Base-by-base conservation (phyloP, 2,329 filamentous ascomycete genomes). In the Sordariomycetes sp. region DNA sequence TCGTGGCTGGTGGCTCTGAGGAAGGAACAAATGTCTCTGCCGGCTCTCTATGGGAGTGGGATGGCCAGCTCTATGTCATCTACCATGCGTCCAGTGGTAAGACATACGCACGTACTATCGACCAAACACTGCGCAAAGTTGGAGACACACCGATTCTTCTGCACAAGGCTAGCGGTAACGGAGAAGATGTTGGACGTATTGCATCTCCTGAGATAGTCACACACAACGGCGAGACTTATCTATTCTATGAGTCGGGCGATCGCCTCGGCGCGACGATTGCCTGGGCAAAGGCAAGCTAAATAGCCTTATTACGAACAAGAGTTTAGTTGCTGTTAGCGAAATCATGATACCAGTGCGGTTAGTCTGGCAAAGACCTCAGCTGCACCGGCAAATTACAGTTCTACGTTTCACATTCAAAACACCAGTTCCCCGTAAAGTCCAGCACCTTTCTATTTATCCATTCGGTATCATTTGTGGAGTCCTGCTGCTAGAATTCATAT, bases 1-100 rank as follows among this genome's bases (percentile, higher is more conserved):
- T 41, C 10, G 39, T 43, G 14, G 34, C 20, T 7, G 37, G 37
- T 4, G 41, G 41, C 11, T 18, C 33, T 4, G 41, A 42, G 24
- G 41, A 43, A 19, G 41, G 37, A 3, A 9, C 29, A 14, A 42
- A 43, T n/a, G 41, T 43, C 33, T 41, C 41, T 7, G 41, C 30
- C 5, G 39, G 33, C 14, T 30, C 33, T 9, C 37, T 43, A 6
- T 43, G 41, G 41, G 27, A 40, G 24, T 43, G 41, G 41, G 29
- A 35, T 3, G 41, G 41, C 2, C 24, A 42, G 35, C 19, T 19
- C 21, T 43, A 43, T 32, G 34, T 43, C 26, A 33, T 43, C 19
- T 43, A 43, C 28, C 41, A 43, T 25, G 41, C 33, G 4, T 40
- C 39, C 9, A 43, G 41, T 34, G 41, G 41, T 10, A 43, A 40